phyloP scores from a whole-genome alignment of 2,329 filamentous ascomycete genomes.

The Tolypocladium inflatum region DNA sequence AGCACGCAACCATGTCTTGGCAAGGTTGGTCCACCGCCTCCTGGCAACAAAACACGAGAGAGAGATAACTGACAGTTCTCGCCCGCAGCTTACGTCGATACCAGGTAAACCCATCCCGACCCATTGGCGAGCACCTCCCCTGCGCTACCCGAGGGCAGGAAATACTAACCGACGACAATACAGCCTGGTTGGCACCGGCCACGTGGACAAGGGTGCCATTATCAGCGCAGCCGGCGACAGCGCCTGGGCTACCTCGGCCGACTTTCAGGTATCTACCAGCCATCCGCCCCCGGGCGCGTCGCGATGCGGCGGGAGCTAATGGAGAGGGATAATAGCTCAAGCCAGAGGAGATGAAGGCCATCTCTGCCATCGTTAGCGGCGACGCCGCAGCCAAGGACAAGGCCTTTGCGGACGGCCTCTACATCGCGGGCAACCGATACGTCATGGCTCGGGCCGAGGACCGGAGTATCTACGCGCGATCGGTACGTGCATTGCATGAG shows the following conservation, averaged over 20 bases:
- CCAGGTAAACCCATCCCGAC: slow-evolving; percentile 29
- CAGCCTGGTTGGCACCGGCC: slow-evolving; percentile 71
- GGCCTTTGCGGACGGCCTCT: slow-evolving; percentile 63
- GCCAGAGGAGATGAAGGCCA: slow-evolving; percentile 48
- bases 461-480: slow-evolving; percentile 74
- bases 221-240: slow-evolving; percentile 73
- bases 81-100: slow-evolving; percentile 38
- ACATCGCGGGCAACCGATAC: slow-evolving; percentile 69
- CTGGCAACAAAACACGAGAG: slow-evolving; percentile 11
- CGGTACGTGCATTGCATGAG: slow-evolving; percentile 44
- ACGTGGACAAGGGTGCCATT: slow-evolving; percentile 78
- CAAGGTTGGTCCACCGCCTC: slow-evolving; percentile 46
- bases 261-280: slow-evolving; percentile 57
- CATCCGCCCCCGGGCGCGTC: background rate
- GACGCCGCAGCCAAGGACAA: slow-evolving; percentile 45
- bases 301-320: slow-evolving; percentile 1
- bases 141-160: background rate
- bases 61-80: slow-evolving; percentile 2
- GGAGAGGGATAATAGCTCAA: slow-evolving; percentile 17
- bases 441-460: slow-evolving; percentile 69
- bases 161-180: slow-evolving; percentile 8
- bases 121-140: background rate
- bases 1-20: slow-evolving; percentile 54
- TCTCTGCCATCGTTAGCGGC: slow-evolving; percentile 42
- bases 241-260: slow-evolving; percentile 62